Evolutionary conservation across 2,329 filamentous ascomycete genomes (phyloP).

Genomic region (Cryphonectria carpinicola): DNA sequence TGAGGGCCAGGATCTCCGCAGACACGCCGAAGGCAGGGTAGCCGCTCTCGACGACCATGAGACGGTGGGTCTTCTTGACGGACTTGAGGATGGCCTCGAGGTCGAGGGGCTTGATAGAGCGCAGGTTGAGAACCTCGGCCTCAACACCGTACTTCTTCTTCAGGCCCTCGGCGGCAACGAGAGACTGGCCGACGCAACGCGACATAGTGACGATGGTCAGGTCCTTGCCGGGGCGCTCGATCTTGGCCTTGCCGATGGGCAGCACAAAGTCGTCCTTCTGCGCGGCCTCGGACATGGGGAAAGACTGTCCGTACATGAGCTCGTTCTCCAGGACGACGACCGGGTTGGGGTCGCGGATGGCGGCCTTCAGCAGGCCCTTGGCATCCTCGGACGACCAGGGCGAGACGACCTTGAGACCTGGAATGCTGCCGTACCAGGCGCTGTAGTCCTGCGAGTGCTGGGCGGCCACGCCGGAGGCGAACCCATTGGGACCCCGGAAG

Average conservation of each 20-base stretch:
- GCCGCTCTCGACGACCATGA: constrained; percentile 91
- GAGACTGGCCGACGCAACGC: constrained; percentile 90
- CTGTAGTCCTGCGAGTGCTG: constrained; percentile 99
- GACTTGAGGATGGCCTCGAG: constrained; percentile 94
- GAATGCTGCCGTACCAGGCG: constrained; percentile 98
- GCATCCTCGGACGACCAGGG: constrained; percentile 98
- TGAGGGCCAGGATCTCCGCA: constrained; percentile 88
- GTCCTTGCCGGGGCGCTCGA: constrained; percentile 94
- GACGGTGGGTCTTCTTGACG: constrained; percentile 95
- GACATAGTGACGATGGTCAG: constrained; percentile 94
- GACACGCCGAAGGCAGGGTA: constrained; percentile 95
- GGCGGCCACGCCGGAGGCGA: constrained; percentile 90
- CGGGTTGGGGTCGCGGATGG: constrained; percentile 97
- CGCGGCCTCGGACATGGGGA: constrained; percentile 96
- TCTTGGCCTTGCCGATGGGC: constrained; percentile 98
- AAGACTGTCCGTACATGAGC: constrained; percentile 87
- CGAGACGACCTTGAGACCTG: constrained; percentile 93
- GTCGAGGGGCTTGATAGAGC: constrained; percentile 95
- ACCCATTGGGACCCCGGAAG: constrained; percentile 98
- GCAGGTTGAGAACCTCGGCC: constrained; percentile 95
- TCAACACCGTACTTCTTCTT: constrained; percentile 98
- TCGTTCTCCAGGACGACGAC: constrained; percentile 91
- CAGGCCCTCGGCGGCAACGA: constrained; percentile 85
- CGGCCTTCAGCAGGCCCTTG: constrained; percentile 96
- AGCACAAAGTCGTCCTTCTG: constrained; percentile 97